phyloP scores from a whole-genome alignment of 345 rosid genomes.

The Eucalyptus sp. region DNA sequence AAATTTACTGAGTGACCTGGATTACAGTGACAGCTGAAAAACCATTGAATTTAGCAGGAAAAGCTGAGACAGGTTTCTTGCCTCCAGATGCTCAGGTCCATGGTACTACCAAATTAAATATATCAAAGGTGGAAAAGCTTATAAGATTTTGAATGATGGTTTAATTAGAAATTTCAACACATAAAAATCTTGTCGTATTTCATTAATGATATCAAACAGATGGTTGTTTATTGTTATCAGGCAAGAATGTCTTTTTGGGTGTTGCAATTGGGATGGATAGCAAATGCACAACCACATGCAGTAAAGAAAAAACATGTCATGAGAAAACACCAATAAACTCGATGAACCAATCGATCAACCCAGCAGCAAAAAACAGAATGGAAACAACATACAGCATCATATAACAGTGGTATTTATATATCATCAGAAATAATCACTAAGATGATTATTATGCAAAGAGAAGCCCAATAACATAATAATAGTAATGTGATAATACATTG shows the following conservation, averaged over 20 bases:
- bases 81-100: not conserved
- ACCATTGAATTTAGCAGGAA: not conserved
- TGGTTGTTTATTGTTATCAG: not conserved
- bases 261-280: not conserved
- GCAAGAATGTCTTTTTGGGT: not conserved
- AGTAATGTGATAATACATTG: conserved; percentile 29
- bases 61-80: not conserved
- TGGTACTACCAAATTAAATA: not conserved
- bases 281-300: not conserved
- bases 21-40: not conserved
- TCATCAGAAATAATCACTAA: not conserved
- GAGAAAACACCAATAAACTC: not conserved
- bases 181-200: not conserved
- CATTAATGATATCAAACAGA: not conserved
- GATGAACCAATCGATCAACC: not conserved
- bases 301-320: not conserved
- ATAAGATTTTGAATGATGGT: not conserved
- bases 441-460: not conserved
- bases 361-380: not conserved
- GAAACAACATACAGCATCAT: not conserved
- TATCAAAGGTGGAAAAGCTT: not conserved
- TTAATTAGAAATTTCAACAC: not conserved
- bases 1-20: not conserved
- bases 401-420: not conserved
- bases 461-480: not conserved